A percentile compares a stretch with the other conserved stretches of the same genome.
These are phyloP conservation scores for Neoboletus subvelutipes DNA, from an alignment of 768 basidiomycete species.

Conservation along the genomic window DNA sequence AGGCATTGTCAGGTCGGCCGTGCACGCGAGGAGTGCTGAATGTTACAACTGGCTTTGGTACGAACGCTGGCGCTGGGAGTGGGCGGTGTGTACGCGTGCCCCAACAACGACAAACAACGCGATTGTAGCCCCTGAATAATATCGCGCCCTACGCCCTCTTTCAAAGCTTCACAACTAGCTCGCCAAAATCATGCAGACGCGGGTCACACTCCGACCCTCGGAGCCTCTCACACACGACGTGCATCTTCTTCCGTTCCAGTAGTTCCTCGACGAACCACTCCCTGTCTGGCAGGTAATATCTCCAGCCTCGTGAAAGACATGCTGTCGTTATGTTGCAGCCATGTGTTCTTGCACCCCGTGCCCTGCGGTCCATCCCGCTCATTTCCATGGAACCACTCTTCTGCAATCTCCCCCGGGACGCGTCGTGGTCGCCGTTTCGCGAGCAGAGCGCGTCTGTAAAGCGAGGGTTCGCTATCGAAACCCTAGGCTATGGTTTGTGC, in stretches of 20 bases:
- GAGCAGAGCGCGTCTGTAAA: background rate
- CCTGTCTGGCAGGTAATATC: background rate
- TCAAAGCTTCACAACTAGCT: too few species aligned
- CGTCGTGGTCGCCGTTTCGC: slow-evolving; percentile 1
- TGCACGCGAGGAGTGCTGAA: slow-evolving; percentile 10
- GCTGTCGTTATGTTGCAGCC: slow-evolving; percentile 8
- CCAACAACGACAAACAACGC: slow-evolving; percentile 43
- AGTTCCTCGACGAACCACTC: background rate
- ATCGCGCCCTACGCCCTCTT: background rate
- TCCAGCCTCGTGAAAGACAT: slow-evolving; percentile 22
- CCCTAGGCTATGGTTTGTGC: slow-evolving; percentile 23
- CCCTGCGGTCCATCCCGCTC: slow-evolving; percentile 10
- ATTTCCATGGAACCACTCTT: background rate
- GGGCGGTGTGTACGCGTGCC: slow-evolving; percentile 35
- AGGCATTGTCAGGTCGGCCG: slow-evolving; percentile 54
- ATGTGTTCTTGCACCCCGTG: slow-evolving; percentile 16
- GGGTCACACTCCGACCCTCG: background rate
- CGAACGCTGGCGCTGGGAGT: slow-evolving; percentile 20
- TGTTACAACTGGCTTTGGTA: slow-evolving; percentile 3
- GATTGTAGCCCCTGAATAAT: slow-evolving; percentile 22
- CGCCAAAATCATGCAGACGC: background rate
- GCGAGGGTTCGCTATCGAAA: background rate
- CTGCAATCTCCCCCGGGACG: background rate
- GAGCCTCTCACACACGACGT: slow-evolving; percentile 2
- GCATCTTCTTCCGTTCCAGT: background rate